Base-by-base conservation (phyloP, 768 basidiomycete genomes). In the Pisolithus orientalis region DNA sequence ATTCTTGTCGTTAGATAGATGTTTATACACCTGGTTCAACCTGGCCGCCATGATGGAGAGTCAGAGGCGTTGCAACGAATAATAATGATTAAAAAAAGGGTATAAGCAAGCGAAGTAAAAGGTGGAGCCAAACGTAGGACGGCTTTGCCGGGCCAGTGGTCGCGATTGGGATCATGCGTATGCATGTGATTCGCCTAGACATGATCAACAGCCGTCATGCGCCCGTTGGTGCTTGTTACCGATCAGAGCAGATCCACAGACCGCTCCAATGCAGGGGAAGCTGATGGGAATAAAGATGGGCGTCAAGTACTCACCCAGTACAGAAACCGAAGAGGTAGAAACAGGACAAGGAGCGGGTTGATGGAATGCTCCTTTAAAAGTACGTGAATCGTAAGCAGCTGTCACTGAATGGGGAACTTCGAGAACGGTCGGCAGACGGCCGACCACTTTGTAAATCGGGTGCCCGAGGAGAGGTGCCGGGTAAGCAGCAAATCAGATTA, bases 21-120 rank as follows among this genome's bases (percentile, higher is more conserved):
- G 86, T 52, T 72, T 71, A 49, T 75, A 65, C 44, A 88, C 58
- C 64, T 86, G 84, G 52, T 78, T 73, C 34, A 87, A 68, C 70
- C 87, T 84, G 65, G 65, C 62, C 29, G 78, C 67, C 83, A 83
- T 84, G 58, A 57, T 44, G 43, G 46, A 61, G 40, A 55, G 54
- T 44, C 29, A 45, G 43, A 21, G 21, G 21, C 21, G 21, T 21
- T 21, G 21, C 21, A 21, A 21, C 25, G 25, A 56, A 39, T 34
- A 11, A 13, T 49, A 24, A 39, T 16, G 21, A 21, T 21, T 21
- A 21, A 8, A 47, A n/a, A 37, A 21, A 24, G 44, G 14, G 28
- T n/a, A 34, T 16, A 10, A 47, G 17, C 6, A n/a, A 37, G 17
- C 4, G 4, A 34, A 21, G 43, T 11, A 24, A 27, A 25, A 27